phyloP scores from a whole-genome alignment of 2,329 filamentous ascomycete genomes.

The Aspergillus terreus region DNA sequence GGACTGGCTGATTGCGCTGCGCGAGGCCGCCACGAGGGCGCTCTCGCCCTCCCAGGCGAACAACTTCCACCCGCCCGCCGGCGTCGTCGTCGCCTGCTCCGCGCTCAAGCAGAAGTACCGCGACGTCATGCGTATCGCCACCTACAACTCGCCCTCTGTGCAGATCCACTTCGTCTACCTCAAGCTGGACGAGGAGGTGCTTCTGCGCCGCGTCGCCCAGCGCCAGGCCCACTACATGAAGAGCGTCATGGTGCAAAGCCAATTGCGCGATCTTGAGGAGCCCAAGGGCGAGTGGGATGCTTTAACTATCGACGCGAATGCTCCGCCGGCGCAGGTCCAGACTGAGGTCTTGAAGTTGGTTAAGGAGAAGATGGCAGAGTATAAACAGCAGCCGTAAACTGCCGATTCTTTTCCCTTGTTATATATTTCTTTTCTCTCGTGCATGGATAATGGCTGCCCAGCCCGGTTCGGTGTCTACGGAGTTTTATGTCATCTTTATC shows the following conservation, averaged over 20 bases:
- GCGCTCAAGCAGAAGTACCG: constrained; percentile 96
- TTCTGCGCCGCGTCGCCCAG: constrained; percentile 69
- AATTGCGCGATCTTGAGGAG: constrained; percentile 82
- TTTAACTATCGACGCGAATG: constrained; percentile 62
- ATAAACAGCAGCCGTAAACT: constrained; percentile 15
- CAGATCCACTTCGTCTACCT: constrained; percentile 91
- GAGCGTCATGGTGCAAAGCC: constrained; percentile 88
- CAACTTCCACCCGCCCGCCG: constrained; percentile 52
- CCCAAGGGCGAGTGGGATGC: constrained; percentile 73
- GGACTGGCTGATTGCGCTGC: constrained; percentile 87
- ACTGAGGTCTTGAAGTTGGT: constrained; percentile 57
- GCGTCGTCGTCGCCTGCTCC: constrained; percentile 94
- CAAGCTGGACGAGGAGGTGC: constrained; percentile 68
- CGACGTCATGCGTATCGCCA: constrained; percentile 79
- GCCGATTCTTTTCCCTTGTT: constrained; percentile 2
- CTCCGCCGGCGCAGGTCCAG: constrained; percentile 56
- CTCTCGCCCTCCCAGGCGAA: constrained; percentile 37
- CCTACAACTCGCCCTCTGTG: constrained; percentile 70
- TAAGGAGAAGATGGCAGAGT: constrained; percentile 51
- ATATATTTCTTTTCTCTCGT: neutral
- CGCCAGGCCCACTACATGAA: constrained; percentile 93
- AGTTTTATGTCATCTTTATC: neutral
- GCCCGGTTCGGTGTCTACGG: constrained; percentile 3
- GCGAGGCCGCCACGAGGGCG: constrained; percentile 58
- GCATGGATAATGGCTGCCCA: constrained; percentile 1